These are phyloP conservation scores for Lentinula novae-zelandiae DNA, from an alignment of 1,284 basidiomycete genomes.

Conservation along the genomic window DNA sequence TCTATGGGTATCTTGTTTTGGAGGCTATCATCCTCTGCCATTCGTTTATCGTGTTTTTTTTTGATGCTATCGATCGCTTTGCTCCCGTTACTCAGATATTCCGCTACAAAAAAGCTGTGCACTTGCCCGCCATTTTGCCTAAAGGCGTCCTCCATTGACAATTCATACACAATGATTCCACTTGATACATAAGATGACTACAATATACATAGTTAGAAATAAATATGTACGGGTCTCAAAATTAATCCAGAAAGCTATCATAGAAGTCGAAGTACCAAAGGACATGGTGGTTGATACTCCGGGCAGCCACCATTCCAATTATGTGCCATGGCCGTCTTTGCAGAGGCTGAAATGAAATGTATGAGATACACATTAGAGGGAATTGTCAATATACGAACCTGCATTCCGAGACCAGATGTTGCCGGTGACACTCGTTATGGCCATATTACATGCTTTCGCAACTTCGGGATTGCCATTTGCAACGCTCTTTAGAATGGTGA, in stretches of 20 bases:
- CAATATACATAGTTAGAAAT: not conserved
- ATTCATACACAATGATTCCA: too few species aligned
- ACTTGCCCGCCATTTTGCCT: too few species aligned
- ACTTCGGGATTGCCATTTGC: constrained; percentile 19
- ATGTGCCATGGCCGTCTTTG: constrained; percentile 19
- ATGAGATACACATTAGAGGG: not conserved
- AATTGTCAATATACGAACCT: constrained; percentile 11
- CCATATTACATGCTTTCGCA: constrained; percentile 23
- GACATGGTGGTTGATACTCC: constrained; percentile 22
- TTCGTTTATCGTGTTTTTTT: too few species aligned
- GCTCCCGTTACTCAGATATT: too few species aligned
- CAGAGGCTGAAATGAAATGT: constrained; percentile 9
- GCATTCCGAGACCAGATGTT: constrained; percentile 26
- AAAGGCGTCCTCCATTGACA: too few species aligned
- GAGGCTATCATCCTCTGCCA: too few species aligned
- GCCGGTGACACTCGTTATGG: constrained; percentile 23
- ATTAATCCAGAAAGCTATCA: not conserved
- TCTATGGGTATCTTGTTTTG: too few species aligned
- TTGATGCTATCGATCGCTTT: too few species aligned
- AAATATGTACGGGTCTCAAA: not conserved
- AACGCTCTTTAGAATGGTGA: constrained; percentile 23
- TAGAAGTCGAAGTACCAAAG: constrained; percentile 4
- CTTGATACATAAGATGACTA: not conserved
- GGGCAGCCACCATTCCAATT: constrained; percentile 24
- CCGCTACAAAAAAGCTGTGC: too few species aligned